phyloP scores from a whole-genome alignment of 2,329 filamentous ascomycete genomes.

The Coleophoma cylindrospora region DNA sequence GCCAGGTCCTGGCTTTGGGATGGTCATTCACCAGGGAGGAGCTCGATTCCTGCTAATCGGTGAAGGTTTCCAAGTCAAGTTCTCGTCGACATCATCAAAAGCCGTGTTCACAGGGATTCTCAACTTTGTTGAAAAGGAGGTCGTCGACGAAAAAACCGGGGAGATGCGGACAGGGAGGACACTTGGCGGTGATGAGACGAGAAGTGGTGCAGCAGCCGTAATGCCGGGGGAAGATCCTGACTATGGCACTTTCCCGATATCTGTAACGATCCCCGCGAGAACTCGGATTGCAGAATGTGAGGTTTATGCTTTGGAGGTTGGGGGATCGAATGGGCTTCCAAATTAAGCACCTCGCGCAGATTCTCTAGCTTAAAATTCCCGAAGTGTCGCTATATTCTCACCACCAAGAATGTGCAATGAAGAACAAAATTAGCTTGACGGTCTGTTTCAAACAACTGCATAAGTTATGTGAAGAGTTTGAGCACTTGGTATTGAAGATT shows the following conservation, averaged over 20 bases:
- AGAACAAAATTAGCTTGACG: no score
- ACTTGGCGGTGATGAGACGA: constrained; percentile 40
- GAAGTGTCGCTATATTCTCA: no score
- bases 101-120: constrained; percentile 37
- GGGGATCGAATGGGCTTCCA: neutral
- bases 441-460: no score
- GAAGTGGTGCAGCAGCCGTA: constrained; percentile 40
- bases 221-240: constrained; percentile 50
- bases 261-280: constrained; percentile 45
- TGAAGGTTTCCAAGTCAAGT: constrained; percentile 36
- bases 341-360: no score
- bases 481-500: no score
- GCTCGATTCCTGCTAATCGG: constrained; percentile 38
- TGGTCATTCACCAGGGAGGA: constrained; percentile 34
- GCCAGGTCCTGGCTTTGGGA: constrained; percentile 33
- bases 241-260: constrained; percentile 51
- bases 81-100: constrained; percentile 22
- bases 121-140: constrained; percentile 34
- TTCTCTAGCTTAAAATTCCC: no score
- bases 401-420: no score
- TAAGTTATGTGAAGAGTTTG: no score
- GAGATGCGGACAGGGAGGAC: constrained; percentile 29
- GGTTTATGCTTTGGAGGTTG: constrained; percentile 25
- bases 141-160: constrained; percentile 29
- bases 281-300: constrained; percentile 41